Percentiles rank a stretch among this genome's conserved stretches.
phyloP scores from a whole-genome alignment of 169 alveolate genomes.

The Ichthyophthirius multifiliis region DNA sequence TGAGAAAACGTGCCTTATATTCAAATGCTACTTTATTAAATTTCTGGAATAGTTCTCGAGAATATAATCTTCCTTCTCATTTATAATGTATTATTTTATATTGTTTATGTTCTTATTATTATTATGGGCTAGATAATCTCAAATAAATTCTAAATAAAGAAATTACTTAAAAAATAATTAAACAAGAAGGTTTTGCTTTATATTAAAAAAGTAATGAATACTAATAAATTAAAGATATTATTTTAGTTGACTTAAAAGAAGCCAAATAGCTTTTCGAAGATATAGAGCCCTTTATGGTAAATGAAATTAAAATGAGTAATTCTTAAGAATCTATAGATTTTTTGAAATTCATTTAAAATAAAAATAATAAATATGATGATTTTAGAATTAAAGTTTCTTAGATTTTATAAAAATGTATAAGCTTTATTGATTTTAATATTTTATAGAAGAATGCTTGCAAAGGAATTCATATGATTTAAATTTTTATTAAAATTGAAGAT shows the following conservation, averaged over 20 bases:
- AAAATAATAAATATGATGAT: not conserved
- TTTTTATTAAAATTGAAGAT: not conserved
- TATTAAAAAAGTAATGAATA: not conserved
- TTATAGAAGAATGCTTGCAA: not conserved
- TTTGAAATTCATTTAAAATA: not conserved
- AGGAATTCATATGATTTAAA: not conserved
- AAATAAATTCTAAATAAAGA: not conserved
- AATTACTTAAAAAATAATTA: not conserved
- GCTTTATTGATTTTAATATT: not conserved
- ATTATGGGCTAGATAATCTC: not conserved
- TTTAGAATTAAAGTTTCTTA: not conserved
- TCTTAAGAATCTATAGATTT: not conserved
- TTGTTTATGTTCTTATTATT: not conserved
- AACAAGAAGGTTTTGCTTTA: not conserved
- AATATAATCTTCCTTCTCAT: not conserved
- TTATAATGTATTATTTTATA: not conserved
- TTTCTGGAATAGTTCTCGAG: constrained; percentile 9
- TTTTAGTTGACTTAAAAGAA: not conserved
- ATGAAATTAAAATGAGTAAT: not conserved
- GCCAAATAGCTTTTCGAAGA: not conserved
- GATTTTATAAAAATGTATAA: not conserved
- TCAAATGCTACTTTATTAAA: not conserved
- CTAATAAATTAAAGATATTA: not conserved
- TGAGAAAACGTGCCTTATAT: constrained; percentile 3
- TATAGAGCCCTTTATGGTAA: not conserved